Conservation (phyloP, 2,329 filamentous ascomycete species). For the Beauveria brongniartii region DNA sequence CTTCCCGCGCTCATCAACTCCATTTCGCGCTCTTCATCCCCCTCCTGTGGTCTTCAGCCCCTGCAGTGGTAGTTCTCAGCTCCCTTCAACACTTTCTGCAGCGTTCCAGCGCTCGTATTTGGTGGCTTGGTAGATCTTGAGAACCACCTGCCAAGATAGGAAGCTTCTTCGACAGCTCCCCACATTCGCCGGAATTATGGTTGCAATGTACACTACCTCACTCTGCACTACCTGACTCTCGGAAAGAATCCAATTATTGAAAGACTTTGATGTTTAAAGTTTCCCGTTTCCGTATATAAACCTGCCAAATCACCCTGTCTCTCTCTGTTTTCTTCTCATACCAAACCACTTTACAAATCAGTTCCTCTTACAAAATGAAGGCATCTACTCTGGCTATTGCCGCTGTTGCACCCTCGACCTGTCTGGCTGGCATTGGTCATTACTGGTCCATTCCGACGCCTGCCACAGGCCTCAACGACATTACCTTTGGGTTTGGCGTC, state of each 20-base stretch:
- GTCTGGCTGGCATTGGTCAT: constrained; percentile 1
- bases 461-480: not conserved
- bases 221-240: not conserved
- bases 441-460: not conserved
- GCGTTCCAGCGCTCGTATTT: too few species aligned
- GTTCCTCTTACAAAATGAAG: not conserved
- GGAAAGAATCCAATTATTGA: too few species aligned
- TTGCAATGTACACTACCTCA: not conserved
- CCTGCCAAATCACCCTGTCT: too few species aligned
- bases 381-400: not conserved
- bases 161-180: not conserved
- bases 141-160: not conserved
- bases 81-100: too few species aligned
- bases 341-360: not conserved
- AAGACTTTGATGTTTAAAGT: too few species aligned
- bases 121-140: not conserved
- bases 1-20: too few species aligned
- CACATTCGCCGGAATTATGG: not conserved
- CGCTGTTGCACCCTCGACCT: not conserved
- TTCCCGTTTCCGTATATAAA: too few species aligned
- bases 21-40: too few species aligned
- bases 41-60: too few species aligned
- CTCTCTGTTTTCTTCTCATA: not conserved
- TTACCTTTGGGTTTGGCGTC: constrained; percentile 18
- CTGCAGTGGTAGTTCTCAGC: too few species aligned